Evolutionary conservation across 805 yeast genomes (phyloP).

Genomic region (Zygoascus tannicola): DNA sequence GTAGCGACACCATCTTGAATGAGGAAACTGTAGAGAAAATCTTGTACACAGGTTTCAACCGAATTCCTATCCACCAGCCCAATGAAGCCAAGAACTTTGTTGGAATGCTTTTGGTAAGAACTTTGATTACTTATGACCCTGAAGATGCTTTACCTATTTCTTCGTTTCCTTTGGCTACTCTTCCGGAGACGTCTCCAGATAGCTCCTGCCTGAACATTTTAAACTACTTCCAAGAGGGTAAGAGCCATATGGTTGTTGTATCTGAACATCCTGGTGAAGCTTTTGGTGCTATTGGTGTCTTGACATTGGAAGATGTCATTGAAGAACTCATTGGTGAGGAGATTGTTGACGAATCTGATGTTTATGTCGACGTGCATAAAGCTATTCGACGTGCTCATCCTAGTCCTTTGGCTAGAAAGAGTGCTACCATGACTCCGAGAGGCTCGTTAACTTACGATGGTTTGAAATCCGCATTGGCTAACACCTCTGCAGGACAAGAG

Average conservation of each 20-base stretch:
- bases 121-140: constrained; percentile 90
- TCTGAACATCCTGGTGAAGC: constrained; percentile 69
- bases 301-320: constrained; percentile 94
- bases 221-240: constrained; percentile 96
- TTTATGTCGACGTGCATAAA: constrained; percentile 80
- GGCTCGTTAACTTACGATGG: constrained; percentile 7
- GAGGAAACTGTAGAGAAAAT: constrained; percentile 81
- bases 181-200: constrained; percentile 87
- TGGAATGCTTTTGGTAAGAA: constrained; percentile 90
- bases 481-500: neutral
- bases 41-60: constrained; percentile 85
- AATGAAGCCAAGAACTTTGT: constrained; percentile 82
- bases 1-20: constrained; percentile 73
- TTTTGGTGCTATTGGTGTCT: constrained; percentile 76
- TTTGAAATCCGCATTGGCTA: neutral
- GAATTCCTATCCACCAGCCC: constrained; percentile 90
- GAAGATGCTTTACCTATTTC: constrained; percentile 91
- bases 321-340: constrained; percentile 97
- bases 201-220: constrained; percentile 90
- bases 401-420: constrained; percentile 26
- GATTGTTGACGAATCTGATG: constrained; percentile 93
- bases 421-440: constrained; percentile 1
- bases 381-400: constrained; percentile 53
- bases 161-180: constrained; percentile 87
- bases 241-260: constrained; percentile 93